These are phyloP conservation scores for Solanum rostratum DNA, from an alignment of 257 asterid genomes.

Conservation along the genomic window DNA sequence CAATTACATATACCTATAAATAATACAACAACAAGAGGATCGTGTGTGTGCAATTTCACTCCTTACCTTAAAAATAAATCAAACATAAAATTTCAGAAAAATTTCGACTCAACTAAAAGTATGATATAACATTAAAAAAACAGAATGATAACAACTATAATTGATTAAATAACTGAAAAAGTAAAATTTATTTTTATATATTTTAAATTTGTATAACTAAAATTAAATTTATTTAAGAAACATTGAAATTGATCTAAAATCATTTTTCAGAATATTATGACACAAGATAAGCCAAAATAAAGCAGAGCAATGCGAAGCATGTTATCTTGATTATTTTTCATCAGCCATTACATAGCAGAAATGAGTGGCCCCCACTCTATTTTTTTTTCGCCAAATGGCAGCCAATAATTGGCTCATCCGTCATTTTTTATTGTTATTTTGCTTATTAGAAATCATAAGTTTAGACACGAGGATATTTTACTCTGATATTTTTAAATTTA, in stretches of 20 bases:
- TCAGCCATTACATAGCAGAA: not conserved
- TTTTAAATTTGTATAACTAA: no score
- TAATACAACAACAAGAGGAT: no score
- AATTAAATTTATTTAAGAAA: not conserved
- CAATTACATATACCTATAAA: no score
- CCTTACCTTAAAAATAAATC: no score
- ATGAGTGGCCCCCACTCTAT: slow-evolving; percentile 1
- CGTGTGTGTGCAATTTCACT: no score
- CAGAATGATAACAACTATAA: no score
- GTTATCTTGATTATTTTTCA: not conserved
- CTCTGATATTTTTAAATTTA: not conserved
- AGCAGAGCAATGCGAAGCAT: not conserved
- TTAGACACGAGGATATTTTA: no score
- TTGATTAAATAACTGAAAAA: no score
- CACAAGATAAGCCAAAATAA: slow-evolving; percentile 1
- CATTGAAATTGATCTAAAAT: not conserved
- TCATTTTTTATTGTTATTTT: not conserved
- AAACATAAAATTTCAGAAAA: no score
- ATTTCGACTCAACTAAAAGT: no score
- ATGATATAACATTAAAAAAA: no score
- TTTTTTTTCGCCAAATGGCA: not conserved
- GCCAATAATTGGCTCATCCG: not conserved
- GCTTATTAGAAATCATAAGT: not conserved
- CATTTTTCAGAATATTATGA: not conserved
- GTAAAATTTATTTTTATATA: no score